phyloP scores from a whole-genome alignment of 2,329 filamentous ascomycete genomes.

The Penicillium italicum region DNA sequence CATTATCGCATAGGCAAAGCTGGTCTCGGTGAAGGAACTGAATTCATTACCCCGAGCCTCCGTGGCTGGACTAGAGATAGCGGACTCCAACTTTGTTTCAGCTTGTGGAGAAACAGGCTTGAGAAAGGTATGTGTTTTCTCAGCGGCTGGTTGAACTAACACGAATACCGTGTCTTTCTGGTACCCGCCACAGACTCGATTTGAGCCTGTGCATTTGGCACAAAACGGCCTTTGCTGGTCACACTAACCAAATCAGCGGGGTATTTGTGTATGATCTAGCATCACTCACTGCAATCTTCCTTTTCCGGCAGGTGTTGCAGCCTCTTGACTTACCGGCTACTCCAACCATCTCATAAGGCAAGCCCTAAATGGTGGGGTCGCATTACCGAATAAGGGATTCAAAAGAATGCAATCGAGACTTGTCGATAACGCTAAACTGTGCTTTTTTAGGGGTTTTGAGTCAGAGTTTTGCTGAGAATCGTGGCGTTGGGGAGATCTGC shows the following conservation, averaged over 20 bases:
- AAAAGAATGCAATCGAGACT: neutral
- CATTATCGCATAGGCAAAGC: neutral
- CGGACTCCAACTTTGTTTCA: neutral
- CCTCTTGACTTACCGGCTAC: conserved; percentile 13
- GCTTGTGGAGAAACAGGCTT: neutral
- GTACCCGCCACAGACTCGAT: conserved; percentile 31
- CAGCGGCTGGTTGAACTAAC: conserved; percentile 19
- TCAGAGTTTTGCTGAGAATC: neutral
- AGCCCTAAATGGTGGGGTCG: neutral
- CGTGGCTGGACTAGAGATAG: neutral
- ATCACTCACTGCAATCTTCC: conserved; percentile 8
- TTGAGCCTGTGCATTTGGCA: conserved; percentile 30
- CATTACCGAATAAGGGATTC: neutral
- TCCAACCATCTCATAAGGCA: conserved; percentile 1
- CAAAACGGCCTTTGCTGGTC: conserved; percentile 29
- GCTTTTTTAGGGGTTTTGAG: neutral
- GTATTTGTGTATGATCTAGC: neutral
- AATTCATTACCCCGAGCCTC: neutral
- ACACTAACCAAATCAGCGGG: conserved; percentile 20
- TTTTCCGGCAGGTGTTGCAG: conserved; percentile 11
- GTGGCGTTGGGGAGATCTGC: neutral
- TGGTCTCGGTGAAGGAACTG: neutral
- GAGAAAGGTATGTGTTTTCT: conserved; percentile 4
- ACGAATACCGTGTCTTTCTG: conserved; percentile 29
- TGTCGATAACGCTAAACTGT: too few relatives aligned